Percentiles rank a stretch among this genome's conserved stretches.
phyloP scores from a whole-genome alignment of 371 early-diverging fungal species.

The Mucor piriformis region DNA sequence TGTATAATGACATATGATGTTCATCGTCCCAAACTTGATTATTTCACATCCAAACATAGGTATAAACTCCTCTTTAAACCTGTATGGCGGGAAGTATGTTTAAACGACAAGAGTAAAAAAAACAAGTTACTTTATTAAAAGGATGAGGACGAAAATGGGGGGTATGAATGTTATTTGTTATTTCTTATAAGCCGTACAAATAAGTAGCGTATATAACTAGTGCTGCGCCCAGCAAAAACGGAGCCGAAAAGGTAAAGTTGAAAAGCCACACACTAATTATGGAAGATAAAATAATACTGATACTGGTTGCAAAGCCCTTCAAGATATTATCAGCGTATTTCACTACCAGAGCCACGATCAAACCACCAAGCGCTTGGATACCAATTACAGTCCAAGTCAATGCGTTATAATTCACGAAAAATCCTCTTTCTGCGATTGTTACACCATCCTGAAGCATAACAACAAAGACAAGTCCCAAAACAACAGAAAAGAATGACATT shows the following conservation, averaged over 20 bases:
- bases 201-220: slow-evolving; percentile 82
- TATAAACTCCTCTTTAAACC: no score
- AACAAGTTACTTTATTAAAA: background rate
- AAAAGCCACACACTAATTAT: slow-evolving; percentile 79
- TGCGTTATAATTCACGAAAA: slow-evolving; percentile 85
- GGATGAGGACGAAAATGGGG: background rate
- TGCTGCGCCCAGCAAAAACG: slow-evolving; percentile 79
- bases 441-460: slow-evolving; percentile 78
- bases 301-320: slow-evolving; percentile 95
- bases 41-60: no score
- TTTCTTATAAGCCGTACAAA: slow-evolving; percentile 59
- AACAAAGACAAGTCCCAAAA: slow-evolving; percentile 69
- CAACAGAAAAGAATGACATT: slow-evolving; percentile 75
- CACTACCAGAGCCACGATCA: slow-evolving; percentile 93
- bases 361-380: slow-evolving; percentile 90
- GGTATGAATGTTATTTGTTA: background rate
- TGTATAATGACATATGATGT: no score
- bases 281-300: slow-evolving; percentile 90
- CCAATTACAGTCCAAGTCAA: slow-evolving; percentile 81
- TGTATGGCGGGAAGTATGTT: no score
- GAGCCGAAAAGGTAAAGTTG: slow-evolving; percentile 64
- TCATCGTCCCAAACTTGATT: no score
- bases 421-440: slow-evolving; percentile 73
- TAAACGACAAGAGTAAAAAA: no score
- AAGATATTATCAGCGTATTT: slow-evolving; percentile 97